Base-by-base conservation (phyloP, 1,139 yeast genomes). In the Zygosaccharomyces sapae region DNA sequence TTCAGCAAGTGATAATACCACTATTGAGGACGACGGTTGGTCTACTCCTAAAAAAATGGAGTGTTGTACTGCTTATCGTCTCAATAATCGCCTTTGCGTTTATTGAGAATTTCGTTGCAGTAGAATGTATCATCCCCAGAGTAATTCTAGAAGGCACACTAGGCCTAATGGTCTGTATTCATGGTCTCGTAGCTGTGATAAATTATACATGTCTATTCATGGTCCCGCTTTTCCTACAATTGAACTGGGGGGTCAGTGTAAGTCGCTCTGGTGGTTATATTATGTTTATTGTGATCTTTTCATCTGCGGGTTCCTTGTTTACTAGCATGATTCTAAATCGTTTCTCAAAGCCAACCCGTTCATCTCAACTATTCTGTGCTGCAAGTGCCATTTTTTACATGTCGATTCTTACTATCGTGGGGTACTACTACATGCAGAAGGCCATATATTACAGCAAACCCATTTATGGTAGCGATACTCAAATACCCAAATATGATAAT, bases 181-280 rank as follows among this genome's bases (percentile, higher is more conserved):
- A 46, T 16, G 50, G 50, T 5, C 33, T 49, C 13, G 30, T 45
- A 13, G 48, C 52, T 2, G 27, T 49, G 43, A 40, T 49, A 10
- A 41, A 35, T 19, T 46, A 46, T 25, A 43, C 48, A 7, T 43
- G 48, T 9, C 29, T 53, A 19, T 49, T 49, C 30, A 35, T 53
- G 22, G 34, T 41, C 5, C 52, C 56, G 3, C 33, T 51, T 9
- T 41, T 42, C 10, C 39, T 48, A 58, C 57, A 43, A 72, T 75
- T 4, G 75, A 77, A 6, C 63, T 47, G 50, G 50, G 69, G 44
- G 70, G 73, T 57, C 70, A 71, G 58, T 19, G 42, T 51, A 5
- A 43, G 47, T 8, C 38, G 41, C 2, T 35, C 48, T 4, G 46
- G 43, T 5, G 44, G 46, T 9, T 41, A 43, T 12, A 31, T 45